A percentile compares a stretch with the other conserved stretches of the same genome.
Conservation (phyloP, 345 rosid genomes). For the Acer negundo region DNA sequence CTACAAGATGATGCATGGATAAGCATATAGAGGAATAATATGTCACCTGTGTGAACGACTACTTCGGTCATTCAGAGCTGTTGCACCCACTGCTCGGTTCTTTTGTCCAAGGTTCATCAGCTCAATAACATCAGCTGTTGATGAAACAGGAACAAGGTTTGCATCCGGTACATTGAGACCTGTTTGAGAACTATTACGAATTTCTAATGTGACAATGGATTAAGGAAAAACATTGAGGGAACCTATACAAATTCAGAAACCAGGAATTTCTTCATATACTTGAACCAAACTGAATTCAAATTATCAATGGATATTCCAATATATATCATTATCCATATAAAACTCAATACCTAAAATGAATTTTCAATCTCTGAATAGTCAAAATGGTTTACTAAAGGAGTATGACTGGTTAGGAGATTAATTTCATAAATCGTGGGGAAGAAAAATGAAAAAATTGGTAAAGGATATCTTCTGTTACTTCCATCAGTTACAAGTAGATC, state of each 20-base stretch:
- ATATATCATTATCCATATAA: background rate
- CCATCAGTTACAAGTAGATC: constrained; percentile 91
- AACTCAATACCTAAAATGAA: background rate
- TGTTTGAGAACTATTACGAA: constrained; percentile 86
- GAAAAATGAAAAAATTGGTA: constrained; percentile 15
- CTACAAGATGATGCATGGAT: constrained; percentile 1
- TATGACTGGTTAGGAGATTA: background rate
- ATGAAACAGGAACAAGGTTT: constrained; percentile 73
- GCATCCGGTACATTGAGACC: constrained; percentile 98
- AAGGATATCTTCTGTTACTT: constrained; percentile 96
- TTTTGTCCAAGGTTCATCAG: constrained; percentile 90
- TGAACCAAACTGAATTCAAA: background rate
- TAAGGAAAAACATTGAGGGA: constrained; percentile 38
- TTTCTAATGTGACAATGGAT: constrained; percentile 73
- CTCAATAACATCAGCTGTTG: constrained; percentile 83
- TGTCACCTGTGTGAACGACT: constrained; percentile 96
- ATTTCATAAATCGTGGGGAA: background rate
- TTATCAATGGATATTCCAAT: background rate
- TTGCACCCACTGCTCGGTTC: constrained; percentile 92
- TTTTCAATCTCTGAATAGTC: background rate
- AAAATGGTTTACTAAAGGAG: background rate
- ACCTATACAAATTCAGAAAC: constrained; percentile 4
- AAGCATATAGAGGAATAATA: constrained; percentile 17
- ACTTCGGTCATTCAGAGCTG: constrained; percentile 95
- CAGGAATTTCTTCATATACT: background rate